Evolutionary conservation across 2,329 filamentous ascomycete genomes (phyloP).

Genomic region (Pseudocercospora ulei): DNA sequence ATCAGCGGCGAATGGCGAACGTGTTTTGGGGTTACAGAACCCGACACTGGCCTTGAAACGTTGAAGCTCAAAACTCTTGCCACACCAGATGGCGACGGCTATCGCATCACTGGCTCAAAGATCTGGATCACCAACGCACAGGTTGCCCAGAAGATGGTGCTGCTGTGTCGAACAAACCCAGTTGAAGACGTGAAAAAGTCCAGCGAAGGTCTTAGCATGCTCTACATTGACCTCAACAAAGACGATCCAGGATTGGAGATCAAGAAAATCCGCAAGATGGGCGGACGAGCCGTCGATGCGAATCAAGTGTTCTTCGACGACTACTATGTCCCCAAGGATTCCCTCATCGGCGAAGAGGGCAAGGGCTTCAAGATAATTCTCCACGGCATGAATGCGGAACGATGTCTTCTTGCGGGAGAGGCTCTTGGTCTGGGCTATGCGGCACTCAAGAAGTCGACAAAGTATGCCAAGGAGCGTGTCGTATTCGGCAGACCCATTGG

Average conservation of each 20-base stretch:
- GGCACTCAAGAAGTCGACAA: slow-evolving; percentile 37
- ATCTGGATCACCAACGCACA: slow-evolving; percentile 85
- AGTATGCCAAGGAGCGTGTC: slow-evolving; percentile 43
- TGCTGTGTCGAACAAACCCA: slow-evolving; percentile 66
- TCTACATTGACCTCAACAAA: slow-evolving; percentile 67
- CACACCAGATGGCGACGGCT: slow-evolving; percentile 50
- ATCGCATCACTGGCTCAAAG: slow-evolving; percentile 66
- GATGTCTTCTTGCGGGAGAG: slow-evolving; percentile 55
- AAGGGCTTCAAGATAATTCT: slow-evolving; percentile 62
- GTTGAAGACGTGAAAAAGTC: slow-evolving; percentile 57
- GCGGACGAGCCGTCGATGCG: slow-evolving; percentile 68
- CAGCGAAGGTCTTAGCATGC: slow-evolving; percentile 67
- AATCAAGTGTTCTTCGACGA: slow-evolving; percentile 84
- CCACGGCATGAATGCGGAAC: slow-evolving; percentile 45
- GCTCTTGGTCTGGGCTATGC: slow-evolving; percentile 71
- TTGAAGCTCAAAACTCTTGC: slow-evolving; percentile 59
- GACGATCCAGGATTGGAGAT: slow-evolving; percentile 51
- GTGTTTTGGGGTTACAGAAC: slow-evolving; percentile 80
- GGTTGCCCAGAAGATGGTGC: slow-evolving; percentile 71
- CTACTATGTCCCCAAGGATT: slow-evolving; percentile 55
- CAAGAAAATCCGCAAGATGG: slow-evolving; percentile 73
- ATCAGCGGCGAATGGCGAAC: slow-evolving; percentile 61
- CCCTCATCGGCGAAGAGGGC: slow-evolving; percentile 61
- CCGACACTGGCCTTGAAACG: slow-evolving; percentile 69
- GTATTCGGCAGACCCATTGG: slow-evolving; percentile 52